These are phyloP conservation scores for Pseudonectria foliicola DNA, from an alignment of 2,329 filamentous ascomycete genomes.

Conservation along the genomic window DNA sequence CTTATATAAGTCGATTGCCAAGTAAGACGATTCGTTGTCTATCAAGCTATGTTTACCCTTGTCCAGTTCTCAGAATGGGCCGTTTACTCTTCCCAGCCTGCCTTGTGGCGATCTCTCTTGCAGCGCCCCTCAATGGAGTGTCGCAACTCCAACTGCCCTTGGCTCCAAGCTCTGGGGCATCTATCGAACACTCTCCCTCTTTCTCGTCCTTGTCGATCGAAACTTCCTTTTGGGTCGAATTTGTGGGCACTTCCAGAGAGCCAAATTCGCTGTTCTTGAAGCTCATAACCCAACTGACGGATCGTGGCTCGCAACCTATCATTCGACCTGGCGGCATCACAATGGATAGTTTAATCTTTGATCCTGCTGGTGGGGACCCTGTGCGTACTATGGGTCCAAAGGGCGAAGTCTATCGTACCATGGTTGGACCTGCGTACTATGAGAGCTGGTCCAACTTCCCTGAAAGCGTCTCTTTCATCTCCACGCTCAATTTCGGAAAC, in stretches of 20 bases:
- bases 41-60: too few species aligned
- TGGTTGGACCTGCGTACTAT: constrained; percentile 3
- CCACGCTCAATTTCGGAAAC: constrained; percentile 13
- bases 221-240: constrained; percentile 14
- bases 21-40: too few species aligned
- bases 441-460: constrained; percentile 10
- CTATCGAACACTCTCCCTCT: constrained; percentile 8
- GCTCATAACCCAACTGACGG: constrained; percentile 5
- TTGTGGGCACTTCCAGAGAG: constrained; percentile 8
- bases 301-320: constrained; percentile 7
- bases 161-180: constrained; percentile 2
- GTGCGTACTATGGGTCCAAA: constrained; percentile 12
- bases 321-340: constrained; percentile 13
- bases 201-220: constrained; percentile 14
- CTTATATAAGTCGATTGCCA: too few species aligned
- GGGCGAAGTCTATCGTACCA: constrained; percentile 6
- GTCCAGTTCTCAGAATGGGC: too few species aligned
- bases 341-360: constrained; percentile 14
- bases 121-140: too few species aligned
- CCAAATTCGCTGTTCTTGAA: constrained; percentile 11
- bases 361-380: constrained; percentile 6
- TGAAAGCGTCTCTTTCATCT: constrained; percentile 8
- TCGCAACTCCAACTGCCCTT: too few species aligned
- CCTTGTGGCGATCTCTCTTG: too few species aligned
- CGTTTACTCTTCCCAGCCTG: too few species aligned